phyloP scores from a whole-genome alignment of 495 filamentous ascomycete species.

The Evansstolkia leycettana region DNA sequence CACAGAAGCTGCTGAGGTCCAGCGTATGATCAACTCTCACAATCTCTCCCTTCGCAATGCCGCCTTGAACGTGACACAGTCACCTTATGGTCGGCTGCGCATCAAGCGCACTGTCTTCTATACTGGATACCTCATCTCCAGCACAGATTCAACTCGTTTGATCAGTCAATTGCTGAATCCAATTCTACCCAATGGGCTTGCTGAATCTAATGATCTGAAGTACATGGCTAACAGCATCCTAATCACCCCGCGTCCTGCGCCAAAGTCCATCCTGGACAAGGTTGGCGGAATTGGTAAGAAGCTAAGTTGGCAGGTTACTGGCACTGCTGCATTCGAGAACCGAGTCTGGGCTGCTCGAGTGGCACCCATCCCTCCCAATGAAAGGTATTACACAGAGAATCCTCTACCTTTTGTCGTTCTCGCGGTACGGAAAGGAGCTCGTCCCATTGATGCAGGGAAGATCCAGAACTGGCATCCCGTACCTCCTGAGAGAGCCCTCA shows the following conservation, averaged over 20 bases:
- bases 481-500: conserved; percentile 48
- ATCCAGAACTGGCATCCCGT: conserved; percentile 81
- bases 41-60: conserved; percentile 44
- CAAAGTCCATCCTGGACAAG: conserved; percentile 55
- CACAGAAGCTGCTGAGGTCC: conserved; percentile 71
- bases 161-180: conserved; percentile 54
- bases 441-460: conserved; percentile 66
- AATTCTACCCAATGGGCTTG: conserved; percentile 24
- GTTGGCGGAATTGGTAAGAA: conserved; percentile 76
- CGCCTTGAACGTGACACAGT: conserved; percentile 18
- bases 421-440: conserved; percentile 55
- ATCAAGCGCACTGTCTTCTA: conserved; percentile 86
- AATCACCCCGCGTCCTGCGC: conserved; percentile 65
- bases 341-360: conserved; percentile 79
- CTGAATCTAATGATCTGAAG: conserved; percentile 55
- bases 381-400: conserved; percentile 62
- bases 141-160: conserved; percentile 54
- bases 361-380: conserved; percentile 52
- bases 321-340: conserved; percentile 59
- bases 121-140: conserved; percentile 81
- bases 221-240: conserved; percentile 83
- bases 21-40: conserved; percentile 80
- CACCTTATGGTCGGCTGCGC: conserved; percentile 33
- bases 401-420: conserved; percentile 62
- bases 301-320: conserved; percentile 72